phyloP scores from a whole-genome alignment of 495 filamentous ascomycete genomes.

The Alectoria sarmentosa region DNA sequence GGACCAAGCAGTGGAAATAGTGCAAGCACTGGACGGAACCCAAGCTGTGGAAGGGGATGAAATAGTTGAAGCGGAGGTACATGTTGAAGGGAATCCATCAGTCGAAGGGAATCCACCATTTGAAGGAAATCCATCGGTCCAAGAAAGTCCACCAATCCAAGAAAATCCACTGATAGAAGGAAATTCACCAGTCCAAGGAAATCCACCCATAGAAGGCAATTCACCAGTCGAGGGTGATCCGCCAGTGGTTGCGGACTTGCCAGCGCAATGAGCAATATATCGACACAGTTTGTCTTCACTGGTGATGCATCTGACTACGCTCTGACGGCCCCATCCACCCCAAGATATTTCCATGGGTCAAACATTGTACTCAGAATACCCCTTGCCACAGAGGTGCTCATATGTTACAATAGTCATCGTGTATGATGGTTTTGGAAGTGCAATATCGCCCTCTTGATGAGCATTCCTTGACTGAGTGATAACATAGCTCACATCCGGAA shows the following conservation, averaged over 20 bases:
- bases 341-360: too few species aligned
- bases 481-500: neutral
- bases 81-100: neutral
- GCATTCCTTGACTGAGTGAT: neutral
- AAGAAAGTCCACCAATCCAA: neutral
- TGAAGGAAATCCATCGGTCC: neutral
- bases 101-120: neutral
- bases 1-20: too few species aligned
- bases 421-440: neutral
- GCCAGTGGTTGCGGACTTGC: neutral
- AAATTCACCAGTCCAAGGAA: neutral
- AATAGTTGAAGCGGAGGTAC: neutral
- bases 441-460: neutral
- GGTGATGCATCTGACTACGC: neutral
- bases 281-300: neutral
- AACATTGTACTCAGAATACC: neutral
- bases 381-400: neutral
- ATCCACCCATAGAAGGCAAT: neutral
- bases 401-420: neutral
- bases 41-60: neutral
- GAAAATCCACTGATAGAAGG: neutral
- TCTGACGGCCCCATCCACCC: neutral
- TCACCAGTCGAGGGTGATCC: neutral
- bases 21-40: neutral
- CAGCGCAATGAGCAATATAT: conserved; percentile 3